Evolutionary conservation across 2,329 filamentous ascomycete genomes (phyloP).

Genomic region (Annulohypoxylon truncatum): DNA sequence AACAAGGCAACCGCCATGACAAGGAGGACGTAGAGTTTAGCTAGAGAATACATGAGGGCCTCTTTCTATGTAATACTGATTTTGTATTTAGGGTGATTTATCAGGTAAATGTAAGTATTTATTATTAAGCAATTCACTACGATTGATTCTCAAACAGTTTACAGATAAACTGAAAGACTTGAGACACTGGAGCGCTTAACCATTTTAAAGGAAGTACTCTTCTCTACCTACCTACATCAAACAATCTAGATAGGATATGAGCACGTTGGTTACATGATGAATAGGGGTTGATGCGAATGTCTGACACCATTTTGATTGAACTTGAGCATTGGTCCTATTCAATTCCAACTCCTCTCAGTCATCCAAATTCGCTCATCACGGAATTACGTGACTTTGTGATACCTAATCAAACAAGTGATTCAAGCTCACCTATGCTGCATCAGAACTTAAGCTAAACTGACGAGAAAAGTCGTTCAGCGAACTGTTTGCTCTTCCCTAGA

Average conservation of each 20-base stretch:
- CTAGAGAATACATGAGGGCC: conserved; percentile 8
- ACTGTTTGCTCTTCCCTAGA: too few relatives aligned
- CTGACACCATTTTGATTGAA: not conserved
- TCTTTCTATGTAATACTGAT: not conserved
- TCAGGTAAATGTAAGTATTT: not conserved
- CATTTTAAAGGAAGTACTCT: too few relatives aligned
- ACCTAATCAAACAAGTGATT: too few relatives aligned
- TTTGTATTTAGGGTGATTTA: not conserved
- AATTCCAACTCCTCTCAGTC: not conserved
- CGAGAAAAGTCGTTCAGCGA: too few relatives aligned
- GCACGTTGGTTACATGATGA: not conserved
- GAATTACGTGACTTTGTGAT: too few relatives aligned
- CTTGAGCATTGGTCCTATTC: not conserved
- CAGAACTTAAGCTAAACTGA: too few relatives aligned
- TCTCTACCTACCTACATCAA: too few relatives aligned
- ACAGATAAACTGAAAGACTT: too few relatives aligned
- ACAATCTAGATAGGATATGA: not conserved
- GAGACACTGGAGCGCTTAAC: too few relatives aligned
- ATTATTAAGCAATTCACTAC: not conserved
- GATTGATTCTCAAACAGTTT: too few relatives aligned
- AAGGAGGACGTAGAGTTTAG: not conserved
- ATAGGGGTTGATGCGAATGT: not conserved
- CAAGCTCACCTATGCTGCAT: too few relatives aligned
- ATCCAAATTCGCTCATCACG: too few relatives aligned
- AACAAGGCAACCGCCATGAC: not conserved